These are phyloP conservation scores for Leccinum pellstonianum DNA, from an alignment of 768 basidiomycete species.

Conservation along the genomic window DNA sequence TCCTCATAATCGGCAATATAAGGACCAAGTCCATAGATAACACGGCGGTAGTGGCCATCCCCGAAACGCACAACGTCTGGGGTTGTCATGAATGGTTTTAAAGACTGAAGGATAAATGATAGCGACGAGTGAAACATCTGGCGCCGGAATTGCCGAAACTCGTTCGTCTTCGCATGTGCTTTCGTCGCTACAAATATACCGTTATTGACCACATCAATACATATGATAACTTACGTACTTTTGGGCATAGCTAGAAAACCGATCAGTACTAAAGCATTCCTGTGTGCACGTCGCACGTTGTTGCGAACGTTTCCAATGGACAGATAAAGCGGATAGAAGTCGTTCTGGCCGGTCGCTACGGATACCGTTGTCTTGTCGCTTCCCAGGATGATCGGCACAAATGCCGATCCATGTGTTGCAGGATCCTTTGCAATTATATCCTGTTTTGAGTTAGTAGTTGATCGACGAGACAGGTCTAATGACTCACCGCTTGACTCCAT, in stretches of 20 bases:
- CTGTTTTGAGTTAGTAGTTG: neutral
- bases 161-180: neutral
- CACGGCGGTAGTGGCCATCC: neutral
- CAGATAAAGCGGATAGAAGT: neutral
- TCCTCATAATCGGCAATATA: neutral
- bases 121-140: neutral
- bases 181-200: neutral
- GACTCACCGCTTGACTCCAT: neutral
- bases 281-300: neutral
- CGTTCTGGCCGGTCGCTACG: neutral
- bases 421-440: neutral
- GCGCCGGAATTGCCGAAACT: neutral
- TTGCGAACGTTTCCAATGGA: neutral
- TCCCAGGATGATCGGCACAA: neutral
- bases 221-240: neutral
- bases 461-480: neutral
- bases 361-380: constrained; percentile 1
- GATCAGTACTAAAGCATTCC: neutral
- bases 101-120: neutral
- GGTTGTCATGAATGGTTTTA: neutral
- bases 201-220: too few relatives aligned
- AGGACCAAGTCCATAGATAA: neutral
- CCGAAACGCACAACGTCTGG: neutral
- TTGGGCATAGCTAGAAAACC: neutral
- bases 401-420: neutral